Evolutionary conservation across 108 stramenopile species (phyloP).

Genomic region (Ochromonas danica): DNA sequence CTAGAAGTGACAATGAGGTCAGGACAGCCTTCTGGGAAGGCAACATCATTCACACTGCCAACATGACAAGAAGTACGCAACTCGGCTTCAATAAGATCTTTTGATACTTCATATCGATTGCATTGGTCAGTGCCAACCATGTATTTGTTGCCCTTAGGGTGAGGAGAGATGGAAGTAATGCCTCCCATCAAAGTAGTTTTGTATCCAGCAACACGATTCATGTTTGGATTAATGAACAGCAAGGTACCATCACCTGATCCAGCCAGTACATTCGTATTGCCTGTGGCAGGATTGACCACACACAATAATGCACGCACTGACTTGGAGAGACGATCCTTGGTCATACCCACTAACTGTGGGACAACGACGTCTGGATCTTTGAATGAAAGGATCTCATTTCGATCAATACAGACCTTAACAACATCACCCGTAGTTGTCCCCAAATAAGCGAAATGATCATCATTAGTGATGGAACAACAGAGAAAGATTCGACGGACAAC

Average conservation of each 20-base stretch:
- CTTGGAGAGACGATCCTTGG: conserved; percentile 62
- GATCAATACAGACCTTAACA: conserved; percentile 69
- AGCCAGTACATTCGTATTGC: conserved; percentile 71
- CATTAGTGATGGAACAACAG: conserved; percentile 68
- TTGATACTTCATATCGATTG: conserved; percentile 28
- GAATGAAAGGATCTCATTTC: conserved; percentile 66
- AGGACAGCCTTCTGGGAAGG: conserved; percentile 66
- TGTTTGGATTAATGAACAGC: conserved; percentile 58
- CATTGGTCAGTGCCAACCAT: conserved; percentile 61
- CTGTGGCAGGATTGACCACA: conserved; percentile 67
- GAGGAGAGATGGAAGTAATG: conserved; percentile 66
- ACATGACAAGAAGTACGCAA: conserved; percentile 75
- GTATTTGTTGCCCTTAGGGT: conserved; percentile 60
- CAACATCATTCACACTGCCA: conserved; percentile 69
- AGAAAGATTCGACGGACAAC: conserved; percentile 66
- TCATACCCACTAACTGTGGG: conserved; percentile 61
- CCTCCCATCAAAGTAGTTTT: conserved; percentile 66
- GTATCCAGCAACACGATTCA: conserved; percentile 55
- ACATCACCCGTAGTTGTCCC: conserved; percentile 81
- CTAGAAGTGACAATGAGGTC: conserved; percentile 76
- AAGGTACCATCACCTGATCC: conserved; percentile 77
- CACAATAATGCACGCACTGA: conserved; percentile 66
- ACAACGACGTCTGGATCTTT: conserved; percentile 68
- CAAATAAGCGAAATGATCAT: conserved; percentile 68
- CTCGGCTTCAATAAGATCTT: conserved; percentile 59